phyloP scores from a whole-genome alignment of 1,284 basidiomycete genomes.

The Leccinum griseonigrum region DNA sequence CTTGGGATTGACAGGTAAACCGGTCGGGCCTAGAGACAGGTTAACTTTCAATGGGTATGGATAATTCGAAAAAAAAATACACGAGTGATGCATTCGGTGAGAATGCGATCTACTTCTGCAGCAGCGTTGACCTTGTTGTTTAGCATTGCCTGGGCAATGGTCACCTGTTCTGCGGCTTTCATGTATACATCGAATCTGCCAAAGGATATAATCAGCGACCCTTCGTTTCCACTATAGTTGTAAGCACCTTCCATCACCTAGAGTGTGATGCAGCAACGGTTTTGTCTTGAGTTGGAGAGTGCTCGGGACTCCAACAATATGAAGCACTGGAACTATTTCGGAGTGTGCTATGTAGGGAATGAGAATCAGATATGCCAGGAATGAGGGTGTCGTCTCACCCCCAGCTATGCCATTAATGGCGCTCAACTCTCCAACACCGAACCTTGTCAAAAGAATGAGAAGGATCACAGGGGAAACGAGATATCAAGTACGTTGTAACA shows the following conservation, averaged over 20 bases:
- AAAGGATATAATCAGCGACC: slow-evolving; percentile 5
- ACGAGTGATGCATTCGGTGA: slow-evolving; percentile 69
- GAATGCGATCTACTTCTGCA: slow-evolving; percentile 77
- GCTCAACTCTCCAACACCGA: slow-evolving; percentile 88
- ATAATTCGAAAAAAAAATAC: slow-evolving; percentile 36
- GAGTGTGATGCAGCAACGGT: slow-evolving; percentile 81
- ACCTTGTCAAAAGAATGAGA: slow-evolving; percentile 48
- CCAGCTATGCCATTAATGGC: slow-evolving; percentile 82
- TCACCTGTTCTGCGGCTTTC: slow-evolving; percentile 76
- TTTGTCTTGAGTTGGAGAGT: slow-evolving; percentile 68
- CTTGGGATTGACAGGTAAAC: slow-evolving; percentile 90
- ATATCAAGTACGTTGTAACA: slow-evolving; percentile 62
- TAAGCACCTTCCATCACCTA: slow-evolving; percentile 73
- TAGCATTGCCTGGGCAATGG: slow-evolving; percentile 66
- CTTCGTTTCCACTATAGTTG: neutral
- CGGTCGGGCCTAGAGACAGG: slow-evolving; percentile 62
- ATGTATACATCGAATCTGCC: slow-evolving; percentile 74
- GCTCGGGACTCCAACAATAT: slow-evolving; percentile 87
- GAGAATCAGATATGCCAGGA: neutral
- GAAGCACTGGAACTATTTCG: slow-evolving; percentile 90
- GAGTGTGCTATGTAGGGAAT: slow-evolving; percentile 56
- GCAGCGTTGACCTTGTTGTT: slow-evolving; percentile 54
- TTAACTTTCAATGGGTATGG: neutral
- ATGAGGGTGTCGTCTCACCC: slow-evolving; percentile 36
- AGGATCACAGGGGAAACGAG: neutral